These are phyloP conservation scores for Wickerhamiella sergipiensis DNA, from an alignment of 805 yeast species.

Conservation along the genomic window DNA sequence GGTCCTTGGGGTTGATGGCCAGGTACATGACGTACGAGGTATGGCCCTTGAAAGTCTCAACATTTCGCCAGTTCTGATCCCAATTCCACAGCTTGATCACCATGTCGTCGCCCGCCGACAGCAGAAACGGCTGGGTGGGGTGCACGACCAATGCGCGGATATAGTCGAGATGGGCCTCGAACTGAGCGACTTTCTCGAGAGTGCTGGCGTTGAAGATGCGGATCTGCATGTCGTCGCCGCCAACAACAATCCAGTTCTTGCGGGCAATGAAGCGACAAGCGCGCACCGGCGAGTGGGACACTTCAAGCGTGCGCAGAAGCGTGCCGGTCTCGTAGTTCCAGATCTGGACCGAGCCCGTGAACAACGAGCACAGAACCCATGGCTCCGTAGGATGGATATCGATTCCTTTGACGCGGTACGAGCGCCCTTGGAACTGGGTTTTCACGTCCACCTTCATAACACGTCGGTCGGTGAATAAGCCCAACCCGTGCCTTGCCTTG, in stretches of 20 bases:
- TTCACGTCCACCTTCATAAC: constrained; percentile 41
- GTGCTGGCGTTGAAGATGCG: constrained; percentile 93
- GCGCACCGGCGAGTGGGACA: constrained; percentile 91
- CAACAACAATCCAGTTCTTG: constrained; percentile 93
- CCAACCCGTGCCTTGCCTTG: too few relatives aligned
- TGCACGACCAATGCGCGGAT: constrained; percentile 88
- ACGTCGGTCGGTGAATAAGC: background rate
- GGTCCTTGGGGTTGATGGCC: constrained; percentile 93
- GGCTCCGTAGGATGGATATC: constrained; percentile 98
- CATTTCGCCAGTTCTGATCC: constrained; percentile 85
- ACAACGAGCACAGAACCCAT: constrained; percentile 85
- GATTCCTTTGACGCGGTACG: constrained; percentile 94
- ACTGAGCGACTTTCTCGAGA: constrained; percentile 85
- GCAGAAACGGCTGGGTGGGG: constrained; percentile 78
- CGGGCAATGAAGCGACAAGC: constrained; percentile 91
- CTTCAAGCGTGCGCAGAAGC: constrained; percentile 79
- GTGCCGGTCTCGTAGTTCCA: constrained; percentile 86
- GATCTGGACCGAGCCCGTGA: constrained; percentile 81
- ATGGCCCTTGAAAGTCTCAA: constrained; percentile 90
- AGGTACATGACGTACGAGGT: constrained; percentile 90
- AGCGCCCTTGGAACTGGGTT: constrained; percentile 78
- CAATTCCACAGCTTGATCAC: constrained; percentile 92
- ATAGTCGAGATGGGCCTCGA: constrained; percentile 97
- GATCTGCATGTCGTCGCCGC: constrained; percentile 88
- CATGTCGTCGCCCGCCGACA: constrained; percentile 86